Evolutionary conservation across 2,329 filamentous ascomycete genomes (phyloP), one percentile per base, ranked within the genome.

Genomic region (Fusarium nematophilum): DNA sequence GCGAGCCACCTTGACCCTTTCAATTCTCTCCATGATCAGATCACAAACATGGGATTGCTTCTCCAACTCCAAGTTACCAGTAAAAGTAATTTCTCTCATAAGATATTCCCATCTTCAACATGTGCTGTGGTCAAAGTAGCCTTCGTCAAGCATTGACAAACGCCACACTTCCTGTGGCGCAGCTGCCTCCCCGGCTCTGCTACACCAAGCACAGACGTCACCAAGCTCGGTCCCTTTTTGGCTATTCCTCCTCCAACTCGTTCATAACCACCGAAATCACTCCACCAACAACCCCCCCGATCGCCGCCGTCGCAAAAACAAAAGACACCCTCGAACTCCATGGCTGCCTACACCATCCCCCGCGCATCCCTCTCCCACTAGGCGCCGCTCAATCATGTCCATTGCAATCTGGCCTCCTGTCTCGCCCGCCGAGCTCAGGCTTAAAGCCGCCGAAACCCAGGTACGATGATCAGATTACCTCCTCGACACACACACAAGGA

Each of bases 401-500:
- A 73, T 86, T 64, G 82, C 80, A 63, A 81, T 86, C 76, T 87
- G 83, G 83, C 84, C 84, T 72, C 77, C 77, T 65, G 72, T 86
- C 52, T 73, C 81, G 47, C 77, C 79, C 4, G 76, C 74, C 25
- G 78, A 84, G 66, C 80, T 86, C 73, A 78, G 80, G 76, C 69
- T 73, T 68, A 79, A 80, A 62, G 74, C 79, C 63, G 79, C 80
- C 64, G 77, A 79, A 60, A 78, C 81, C 48, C 80, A 83, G 75
- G 84, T 86, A 75, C 62, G 79, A 67, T 33, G 14, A 31, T 23
- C 38, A 42, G 10, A 23, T 9, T 6, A n/a, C 13, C 17, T 15
- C 10, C 30, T 29, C 25, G 10, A 31, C 18, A 38, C 25, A 31
- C 44, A 49, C 15, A 14, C 9, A 23, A 38, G 9, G 9, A 44